phyloP scores from a whole-genome alignment of 495 filamentous ascomycete genomes.

The Umbilicaria muhlenbergii region DNA sequence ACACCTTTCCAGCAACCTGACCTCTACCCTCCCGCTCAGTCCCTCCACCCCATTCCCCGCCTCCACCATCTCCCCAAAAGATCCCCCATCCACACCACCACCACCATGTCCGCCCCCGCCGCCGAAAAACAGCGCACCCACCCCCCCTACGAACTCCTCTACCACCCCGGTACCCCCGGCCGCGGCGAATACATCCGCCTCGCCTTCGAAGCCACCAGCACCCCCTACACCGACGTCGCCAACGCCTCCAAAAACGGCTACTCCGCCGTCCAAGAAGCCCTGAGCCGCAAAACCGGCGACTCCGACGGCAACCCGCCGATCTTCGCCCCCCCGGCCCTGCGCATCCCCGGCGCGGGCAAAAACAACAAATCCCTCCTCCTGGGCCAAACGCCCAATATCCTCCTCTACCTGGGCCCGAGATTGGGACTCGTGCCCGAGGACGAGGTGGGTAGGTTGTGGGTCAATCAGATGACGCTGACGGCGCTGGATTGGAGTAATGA shows the following conservation, averaged over 20 bases:
- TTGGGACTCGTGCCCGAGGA: constrained; percentile 36
- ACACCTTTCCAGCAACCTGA: neutral
- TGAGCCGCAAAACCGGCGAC: constrained; percentile 19
- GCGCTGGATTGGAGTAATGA: constrained; percentile 54
- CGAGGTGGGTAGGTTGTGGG: constrained; percentile 27
- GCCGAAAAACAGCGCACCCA: neutral
- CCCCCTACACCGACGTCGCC: constrained; percentile 43
- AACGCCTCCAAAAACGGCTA: constrained; percentile 23
- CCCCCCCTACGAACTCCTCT: constrained; percentile 36
- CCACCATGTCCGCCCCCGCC: constrained; percentile 1
- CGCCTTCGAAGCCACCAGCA: constrained; percentile 42
- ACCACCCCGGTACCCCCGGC: constrained; percentile 49
- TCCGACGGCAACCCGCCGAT: constrained; percentile 37
- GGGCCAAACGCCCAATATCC: constrained; percentile 48
- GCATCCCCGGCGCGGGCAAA: constrained; percentile 26
- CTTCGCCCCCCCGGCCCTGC: constrained; percentile 45
- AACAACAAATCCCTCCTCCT: constrained; percentile 25
- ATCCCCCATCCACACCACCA: constrained; percentile 4
- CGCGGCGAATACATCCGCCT: constrained; percentile 52
- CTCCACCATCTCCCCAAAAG: neutral
- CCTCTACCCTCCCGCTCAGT: neutral
- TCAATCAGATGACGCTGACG: constrained; percentile 44
- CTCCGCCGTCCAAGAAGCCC: constrained; percentile 14
- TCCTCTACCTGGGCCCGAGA: constrained; percentile 40
- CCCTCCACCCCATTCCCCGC: neutral